Evolutionary conservation across 2,329 filamentous ascomycete species (phyloP), one percentile per base, ranked within the genome.

Genomic region (Ophiostoma angusticollis): DNA sequence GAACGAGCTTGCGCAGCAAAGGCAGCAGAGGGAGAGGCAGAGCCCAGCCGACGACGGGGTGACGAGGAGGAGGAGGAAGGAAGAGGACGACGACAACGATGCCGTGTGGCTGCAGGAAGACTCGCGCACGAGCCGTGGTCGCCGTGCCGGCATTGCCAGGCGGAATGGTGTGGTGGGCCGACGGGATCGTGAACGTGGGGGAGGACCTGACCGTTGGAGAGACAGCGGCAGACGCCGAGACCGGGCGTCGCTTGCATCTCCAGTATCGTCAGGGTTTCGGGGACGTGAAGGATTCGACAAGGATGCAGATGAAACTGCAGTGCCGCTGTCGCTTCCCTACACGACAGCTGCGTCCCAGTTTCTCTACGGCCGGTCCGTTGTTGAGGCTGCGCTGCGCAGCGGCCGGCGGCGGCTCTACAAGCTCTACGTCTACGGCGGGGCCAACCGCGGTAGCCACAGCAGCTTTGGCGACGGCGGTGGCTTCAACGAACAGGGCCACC

Each of bases 331-430:
- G 35, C 46, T 54, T 41, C 59, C 59, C 34, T 75, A 89, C 54
- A 85, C 84, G 0, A 93, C 85, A 1, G 81, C 89, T 0, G 84
- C 84, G 5, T 94, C 87, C 0, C 81, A 94, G 45, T 96, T 95
- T 50, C 65, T 98, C 2, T 96, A 93, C 54, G 91, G 91, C 6
- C 74, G 72, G 31, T 83, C 81, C 2, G 77, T 84, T 2, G 84
- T 96, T 17, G 70, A 81, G 45, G 82, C 87, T 16, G 37, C 86
- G 0, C 63, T 98, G 16, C 75, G 70, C 47, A 55, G 61, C 33
- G 65, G 65, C 9, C 69, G 75, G 24, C 77, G 91, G 41, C 77
- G 83, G 51, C 60, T 93, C 3, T 93, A 95, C 63, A 82, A 78
- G 39, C 69, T 98, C 4, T 94, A 96, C 56, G 64, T 94, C 9